Evolutionary conservation across 306 rosid species (phyloP), one percentile per base, ranked within the genome.

Genomic region (Inga oerstediana): DNA sequence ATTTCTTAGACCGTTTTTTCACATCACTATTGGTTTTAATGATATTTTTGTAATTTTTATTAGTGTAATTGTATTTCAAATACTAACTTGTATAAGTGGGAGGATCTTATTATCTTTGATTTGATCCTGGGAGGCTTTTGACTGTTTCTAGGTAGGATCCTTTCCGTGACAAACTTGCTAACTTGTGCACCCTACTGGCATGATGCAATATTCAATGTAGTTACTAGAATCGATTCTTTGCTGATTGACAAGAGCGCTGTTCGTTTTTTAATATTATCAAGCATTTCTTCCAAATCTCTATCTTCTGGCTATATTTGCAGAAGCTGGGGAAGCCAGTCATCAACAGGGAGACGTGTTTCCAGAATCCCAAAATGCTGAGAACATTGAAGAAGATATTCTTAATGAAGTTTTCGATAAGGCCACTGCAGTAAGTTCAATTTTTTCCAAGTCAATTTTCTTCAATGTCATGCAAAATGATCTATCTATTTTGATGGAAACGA

Each of bases 311-410:
- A 44, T 81, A 59, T 80, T 67, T 66, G 84, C 88, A 90, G 98
- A 80, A 81, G 86, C 76, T 43, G 91, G 85, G 34, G 90, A 76
- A 75, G 71, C 76, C 82, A 80, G 75, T 61, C 87, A 85, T 67
- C 80, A 85, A 49, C 89, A 76, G 75, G 85, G 70, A 32, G 89
- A 82, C 9, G 46, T 85, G 61, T 86, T 88, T 88, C 85, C 84
- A 49, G 88, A 81, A 84, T 75, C 89, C 68, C 84, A 79, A 48
- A 89, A 84, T 72, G 90, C 66, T 78, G 86, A 92, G 66, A 84
- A 81, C 87, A 32, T 79, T 67, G 88, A 84, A 89, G 93, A 92
- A 69, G 88, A 91, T 64, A 82, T 93, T 88, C 82, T 90, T 73
- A 77, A 87, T 62, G 97, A 93, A 77, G 78, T 88, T 43, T 90